Evolutionary conservation across 2,329 filamentous ascomycete species (phyloP), one percentile per base, ranked within the genome.

Genomic region (Magnaporthiopsis rhizophila): DNA sequence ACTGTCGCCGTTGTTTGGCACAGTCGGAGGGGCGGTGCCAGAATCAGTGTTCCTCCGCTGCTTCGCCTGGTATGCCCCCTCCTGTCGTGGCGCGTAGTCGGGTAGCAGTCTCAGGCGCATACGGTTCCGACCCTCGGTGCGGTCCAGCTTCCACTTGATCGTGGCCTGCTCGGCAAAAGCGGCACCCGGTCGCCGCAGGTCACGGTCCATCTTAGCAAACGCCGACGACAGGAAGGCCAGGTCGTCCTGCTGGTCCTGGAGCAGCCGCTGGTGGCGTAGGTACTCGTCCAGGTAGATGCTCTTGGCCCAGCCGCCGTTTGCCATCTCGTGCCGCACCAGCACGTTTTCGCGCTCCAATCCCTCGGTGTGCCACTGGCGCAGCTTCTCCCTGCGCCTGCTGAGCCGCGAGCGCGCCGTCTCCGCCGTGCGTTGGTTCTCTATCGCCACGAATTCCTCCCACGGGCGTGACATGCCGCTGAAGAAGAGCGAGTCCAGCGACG

Each of bases 171-270:
- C 85, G 62, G 89, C 87, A 66, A 97, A 89, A 0, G 98, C 82
- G 1, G 90, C 93, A 32, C 91, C 92, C 1, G 92, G 91, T 26
- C 92, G 86, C 67, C 84, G 85, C 64, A 97, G 79, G 65, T 94
- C 89, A 64, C 88, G 83, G 65, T 94, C 88, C 77, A 98, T 89
- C 71, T 89, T 92, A 6, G 85, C 83, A 72, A 95, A 92, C 0
- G 88, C 84, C 0, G 90, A 86, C 58, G 86, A 85, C 66, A 96
- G 84, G 72, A 92, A 97, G 1, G 84, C 82, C 65, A 91, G 83
- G 71, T 93, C 94, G 72, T 99, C 95, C 70, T 97, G 92, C 71
- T 97, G 91, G 71, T 99, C 96, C 75, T 99, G 95, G 64, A 92
- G 78, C 21, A 91, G 83, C 67, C 95, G 84, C 73, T 98, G 94